phyloP scores from a whole-genome alignment of 2,329 filamentous ascomycete species.

The Ophiocordyceps polyrhachis-furcata region DNA sequence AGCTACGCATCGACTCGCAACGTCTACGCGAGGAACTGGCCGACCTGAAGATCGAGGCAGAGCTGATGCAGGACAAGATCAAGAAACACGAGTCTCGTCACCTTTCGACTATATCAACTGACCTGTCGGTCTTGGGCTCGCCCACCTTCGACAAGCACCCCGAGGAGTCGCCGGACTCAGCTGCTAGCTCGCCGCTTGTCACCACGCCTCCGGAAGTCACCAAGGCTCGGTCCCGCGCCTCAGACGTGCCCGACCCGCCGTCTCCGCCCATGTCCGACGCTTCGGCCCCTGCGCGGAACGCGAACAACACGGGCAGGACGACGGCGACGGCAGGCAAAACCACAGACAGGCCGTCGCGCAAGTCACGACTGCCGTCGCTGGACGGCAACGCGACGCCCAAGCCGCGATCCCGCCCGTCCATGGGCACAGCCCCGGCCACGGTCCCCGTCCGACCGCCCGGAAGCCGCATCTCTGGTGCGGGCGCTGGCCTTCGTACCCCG shows the following conservation, averaged over 20 bases:
- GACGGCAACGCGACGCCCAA: conserved; percentile 37
- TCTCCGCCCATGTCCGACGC: conserved; percentile 88
- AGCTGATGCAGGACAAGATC: conserved; percentile 87
- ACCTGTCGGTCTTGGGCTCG: conserved; percentile 45
- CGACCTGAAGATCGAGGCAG: conserved; percentile 85
- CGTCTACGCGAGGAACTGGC: conserved; percentile 77
- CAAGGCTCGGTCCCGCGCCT: conserved; percentile 43
- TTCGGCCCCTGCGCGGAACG: conserved; percentile 40
- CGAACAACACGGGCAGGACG: conserved; percentile 24
- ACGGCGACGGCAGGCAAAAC: conserved; percentile 8
- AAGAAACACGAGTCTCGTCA: conserved; percentile 47
- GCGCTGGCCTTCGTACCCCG: conserved; percentile 26
- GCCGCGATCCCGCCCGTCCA: conserved; percentile 30
- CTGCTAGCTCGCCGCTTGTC: conserved; percentile 78
- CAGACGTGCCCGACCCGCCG: conserved; percentile 62
- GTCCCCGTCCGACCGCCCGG: background rate
- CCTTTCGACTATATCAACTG: conserved; percentile 39
- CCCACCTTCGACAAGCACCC: conserved; percentile 55
- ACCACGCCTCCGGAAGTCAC: conserved; percentile 58
- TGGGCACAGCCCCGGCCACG: conserved; percentile 2
- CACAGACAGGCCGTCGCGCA: conserved; percentile 17
- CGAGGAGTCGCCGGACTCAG: conserved; percentile 60
- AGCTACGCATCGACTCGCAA: conserved; percentile 76
- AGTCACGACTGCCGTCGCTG: conserved; percentile 34
- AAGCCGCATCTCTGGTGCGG: conserved; percentile 27